phyloP scores from a whole-genome alignment of 2,329 filamentous ascomycete genomes.

The Dothideomycetidae sp. region DNA sequence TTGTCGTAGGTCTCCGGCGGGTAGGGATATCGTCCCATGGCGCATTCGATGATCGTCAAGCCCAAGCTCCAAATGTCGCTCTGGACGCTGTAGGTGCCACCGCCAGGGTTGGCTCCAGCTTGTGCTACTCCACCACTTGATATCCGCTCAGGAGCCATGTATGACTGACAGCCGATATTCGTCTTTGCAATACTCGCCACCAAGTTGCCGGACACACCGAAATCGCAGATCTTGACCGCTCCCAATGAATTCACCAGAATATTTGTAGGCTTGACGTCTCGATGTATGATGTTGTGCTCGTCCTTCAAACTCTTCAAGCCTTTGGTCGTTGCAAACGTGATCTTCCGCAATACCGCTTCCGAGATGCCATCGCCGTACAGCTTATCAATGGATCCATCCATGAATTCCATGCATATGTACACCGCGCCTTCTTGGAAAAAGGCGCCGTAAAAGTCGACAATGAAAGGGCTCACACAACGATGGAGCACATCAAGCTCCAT shows the following conservation, averaged over 20 bases:
- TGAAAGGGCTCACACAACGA: constrained; percentile 86
- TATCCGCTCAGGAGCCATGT: constrained; percentile 96
- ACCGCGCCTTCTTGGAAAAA: constrained; percentile 98
- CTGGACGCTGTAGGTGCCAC: constrained; percentile 91
- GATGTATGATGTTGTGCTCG: constrained; percentile 97
- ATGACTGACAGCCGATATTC: constrained; percentile 97
- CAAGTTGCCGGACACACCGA: constrained; percentile 89
- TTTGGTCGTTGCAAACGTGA: constrained; percentile 78
- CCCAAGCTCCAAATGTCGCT: constrained; percentile 97
- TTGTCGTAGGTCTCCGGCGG: constrained; percentile 95
- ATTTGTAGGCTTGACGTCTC: constrained; percentile 98
- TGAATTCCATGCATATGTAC: constrained; percentile 98
- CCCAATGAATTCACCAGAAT: constrained; percentile 82
- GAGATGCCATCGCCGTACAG: constrained; percentile 83
- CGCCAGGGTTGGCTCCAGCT: constrained; percentile 50
- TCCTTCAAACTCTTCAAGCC: constrained; percentile 90
- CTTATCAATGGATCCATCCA: constrained; percentile 98
- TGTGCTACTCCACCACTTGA: constrained; percentile 69
- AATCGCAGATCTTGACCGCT: constrained; percentile 96
- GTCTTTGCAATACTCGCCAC: constrained; percentile 97
- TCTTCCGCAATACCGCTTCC: constrained; percentile 75
- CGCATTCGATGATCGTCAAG: constrained; percentile 88
- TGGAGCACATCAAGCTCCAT: constrained; percentile 96
- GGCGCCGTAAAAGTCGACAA: constrained; percentile 96
- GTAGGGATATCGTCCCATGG: constrained; percentile 87